Conservation (phyloP, 805 yeast genomes). For the Nakazawaea populi region DNA sequence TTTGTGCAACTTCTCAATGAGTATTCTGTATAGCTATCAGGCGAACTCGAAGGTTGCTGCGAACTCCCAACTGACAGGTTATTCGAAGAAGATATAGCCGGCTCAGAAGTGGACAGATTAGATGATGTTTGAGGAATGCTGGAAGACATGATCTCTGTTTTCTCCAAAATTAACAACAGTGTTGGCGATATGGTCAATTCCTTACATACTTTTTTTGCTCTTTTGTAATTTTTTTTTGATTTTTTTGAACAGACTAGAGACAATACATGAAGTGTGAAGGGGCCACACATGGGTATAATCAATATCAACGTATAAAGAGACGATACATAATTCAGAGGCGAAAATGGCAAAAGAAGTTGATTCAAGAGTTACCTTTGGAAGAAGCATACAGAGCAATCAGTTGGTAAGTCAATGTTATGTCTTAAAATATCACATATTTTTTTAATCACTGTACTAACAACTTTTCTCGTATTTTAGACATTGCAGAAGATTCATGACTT, state of each 20-base stretch:
- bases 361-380: slow-evolving; percentile 4
- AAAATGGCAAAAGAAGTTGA: slow-evolving; percentile 14
- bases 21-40: slow-evolving; percentile 28
- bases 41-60: not conserved
- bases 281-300: not conserved
- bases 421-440: no score
- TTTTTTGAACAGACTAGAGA: no score
- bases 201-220: not conserved
- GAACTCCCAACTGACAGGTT: not conserved
- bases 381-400: slow-evolving; percentile 3
- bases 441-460: no score
- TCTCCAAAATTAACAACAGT: not conserved
- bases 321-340: slow-evolving; percentile 10
- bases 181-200: not conserved
- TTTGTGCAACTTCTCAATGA: slow-evolving; percentile 67
- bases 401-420: not conserved
- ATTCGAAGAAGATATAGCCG: not conserved
- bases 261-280: no score
- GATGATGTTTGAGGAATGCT: not conserved
- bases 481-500: slow-evolving; percentile 33
- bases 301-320: not conserved
- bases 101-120: not conserved
- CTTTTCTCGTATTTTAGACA: not conserved
- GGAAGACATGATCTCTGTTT: not conserved
- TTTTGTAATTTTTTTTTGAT: not conserved